These are phyloP conservation scores for Penicillium sp. DNA, from an alignment of 2,329 filamentous ascomycete species.

Conservation along the genomic window DNA sequence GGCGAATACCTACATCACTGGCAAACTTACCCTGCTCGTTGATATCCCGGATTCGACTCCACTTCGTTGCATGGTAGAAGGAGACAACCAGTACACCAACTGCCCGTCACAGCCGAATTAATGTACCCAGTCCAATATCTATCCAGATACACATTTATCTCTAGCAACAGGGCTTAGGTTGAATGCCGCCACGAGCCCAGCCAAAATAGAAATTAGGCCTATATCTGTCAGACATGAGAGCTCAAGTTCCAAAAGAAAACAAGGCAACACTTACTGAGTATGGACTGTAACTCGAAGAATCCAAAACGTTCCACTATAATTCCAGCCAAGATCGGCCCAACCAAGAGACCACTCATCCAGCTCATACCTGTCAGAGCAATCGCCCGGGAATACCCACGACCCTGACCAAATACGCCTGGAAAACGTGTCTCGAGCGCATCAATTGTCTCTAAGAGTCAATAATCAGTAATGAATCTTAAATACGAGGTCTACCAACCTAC, in stretches of 20 bases:
- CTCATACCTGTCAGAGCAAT: constrained; percentile 21
- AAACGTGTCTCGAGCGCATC: constrained; percentile 10
- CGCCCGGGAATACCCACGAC: constrained; percentile 24
- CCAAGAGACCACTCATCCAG: constrained; percentile 20
- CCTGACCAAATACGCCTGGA: constrained; percentile 23
- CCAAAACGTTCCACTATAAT: constrained; percentile 13
- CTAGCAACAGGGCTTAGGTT: not conserved
- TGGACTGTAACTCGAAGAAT: constrained; percentile 16
- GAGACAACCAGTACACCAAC: no score
- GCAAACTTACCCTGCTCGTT: no score
- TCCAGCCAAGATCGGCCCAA: constrained; percentile 16
- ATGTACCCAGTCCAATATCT: no score
- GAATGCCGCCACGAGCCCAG: not conserved
- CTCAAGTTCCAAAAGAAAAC: no score
- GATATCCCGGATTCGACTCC: no score
- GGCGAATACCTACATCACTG: no score
- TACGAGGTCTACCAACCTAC: constrained; percentile 16
- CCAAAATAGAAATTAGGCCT: not conserved
- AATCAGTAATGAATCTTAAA: not conserved
- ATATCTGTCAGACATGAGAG: not conserved
- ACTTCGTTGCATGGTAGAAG: no score
- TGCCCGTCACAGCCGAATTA: no score
- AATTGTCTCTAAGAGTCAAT: constrained; percentile 7
- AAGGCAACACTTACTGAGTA: not conserved
- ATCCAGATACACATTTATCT: not conserved